Evolutionary conservation across 768 basidiomycete species (phyloP).

Genomic region (Lyophyllum shimeji): DNA sequence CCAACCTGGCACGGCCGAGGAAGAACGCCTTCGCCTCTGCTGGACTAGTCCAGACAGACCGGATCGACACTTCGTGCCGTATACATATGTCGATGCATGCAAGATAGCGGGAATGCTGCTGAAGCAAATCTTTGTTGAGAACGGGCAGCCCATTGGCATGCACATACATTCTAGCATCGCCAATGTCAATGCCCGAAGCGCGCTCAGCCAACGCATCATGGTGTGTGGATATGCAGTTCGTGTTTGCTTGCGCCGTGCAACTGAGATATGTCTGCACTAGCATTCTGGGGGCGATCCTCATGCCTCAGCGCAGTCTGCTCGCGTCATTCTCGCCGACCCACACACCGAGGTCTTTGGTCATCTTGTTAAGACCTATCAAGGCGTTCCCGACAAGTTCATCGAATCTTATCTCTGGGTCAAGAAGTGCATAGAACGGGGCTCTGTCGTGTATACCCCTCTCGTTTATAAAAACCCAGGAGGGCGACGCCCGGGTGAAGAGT

Average conservation of each 20-base stretch:
- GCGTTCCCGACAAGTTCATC: conserved; percentile 69
- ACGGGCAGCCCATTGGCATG: conserved; percentile 66
- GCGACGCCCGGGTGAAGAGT: conserved; percentile 81
- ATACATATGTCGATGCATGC: conserved; percentile 83
- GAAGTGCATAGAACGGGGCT: conserved; percentile 72
- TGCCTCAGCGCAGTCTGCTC: conserved; percentile 67
- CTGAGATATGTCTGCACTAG: conserved; percentile 32
- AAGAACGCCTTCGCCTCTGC: conserved; percentile 71
- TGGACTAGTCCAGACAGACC: conserved; percentile 72
- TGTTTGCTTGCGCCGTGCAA: not conserved
- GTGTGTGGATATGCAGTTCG: conserved; percentile 32
- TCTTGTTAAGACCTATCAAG: conserved; percentile 71
- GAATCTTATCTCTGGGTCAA: conserved; percentile 85
- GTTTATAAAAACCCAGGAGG: conserved; percentile 87
- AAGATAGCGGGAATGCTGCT: conserved; percentile 72
- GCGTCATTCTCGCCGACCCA: conserved; percentile 78
- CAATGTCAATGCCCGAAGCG: conserved; percentile 69
- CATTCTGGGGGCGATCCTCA: conserved; percentile 81
- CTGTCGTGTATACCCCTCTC: conserved; percentile 67
- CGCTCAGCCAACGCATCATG: conserved; percentile 70
- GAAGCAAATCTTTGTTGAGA: conserved; percentile 74
- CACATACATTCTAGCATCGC: conserved; percentile 82
- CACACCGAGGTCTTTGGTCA: conserved; percentile 75
- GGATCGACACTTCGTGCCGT: conserved; percentile 76
- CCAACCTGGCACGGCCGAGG: conserved; percentile 67